Evolutionary conservation across 805 yeast genomes (phyloP).

Genomic region (Metschnikowia matae): DNA sequence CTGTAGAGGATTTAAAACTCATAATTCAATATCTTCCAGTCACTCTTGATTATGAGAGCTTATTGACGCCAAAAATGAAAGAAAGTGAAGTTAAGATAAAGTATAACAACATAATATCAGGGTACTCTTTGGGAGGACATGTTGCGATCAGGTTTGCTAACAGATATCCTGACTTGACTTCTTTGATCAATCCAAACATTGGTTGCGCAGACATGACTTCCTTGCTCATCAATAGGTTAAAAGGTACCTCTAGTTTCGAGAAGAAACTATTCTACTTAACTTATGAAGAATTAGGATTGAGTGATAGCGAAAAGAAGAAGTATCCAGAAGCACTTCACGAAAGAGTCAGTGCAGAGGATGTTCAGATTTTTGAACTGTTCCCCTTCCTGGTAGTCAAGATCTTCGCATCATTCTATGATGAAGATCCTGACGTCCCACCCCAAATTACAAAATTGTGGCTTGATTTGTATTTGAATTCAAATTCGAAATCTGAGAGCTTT

Average conservation of each 20-base stretch:
- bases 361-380: conserved; percentile 29
- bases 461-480: conserved; percentile 25
- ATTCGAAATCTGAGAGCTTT: conserved; percentile 22
- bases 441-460: conserved; percentile 30
- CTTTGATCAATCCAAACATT: conserved; percentile 45
- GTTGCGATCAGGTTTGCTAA: conserved; percentile 44
- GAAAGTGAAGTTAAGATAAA: conserved; percentile 20
- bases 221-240: conserved; percentile 42
- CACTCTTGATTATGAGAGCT: conserved; percentile 32
- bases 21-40: conserved; percentile 44
- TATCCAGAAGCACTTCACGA: conserved; percentile 36
- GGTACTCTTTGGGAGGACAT: conserved; percentile 58
- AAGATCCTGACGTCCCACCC: conserved; percentile 36
- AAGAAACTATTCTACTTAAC: conserved; percentile 30
- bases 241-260: conserved; percentile 18
- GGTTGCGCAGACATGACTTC: conserved; percentile 47
- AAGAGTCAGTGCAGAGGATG: conserved; percentile 26
- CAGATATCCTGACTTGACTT: conserved; percentile 34
- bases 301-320: conserved; percentile 21
- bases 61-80: conserved; percentile 14
- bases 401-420: conserved; percentile 36
- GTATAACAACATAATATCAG: conserved; percentile 40
- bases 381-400: conserved; percentile 28
- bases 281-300: conserved; percentile 33
- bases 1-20: conserved; percentile 40